These are phyloP conservation scores for Trichoderma virens DNA, from an alignment of 495 filamentous ascomycete genomes.

Conservation along the genomic window DNA sequence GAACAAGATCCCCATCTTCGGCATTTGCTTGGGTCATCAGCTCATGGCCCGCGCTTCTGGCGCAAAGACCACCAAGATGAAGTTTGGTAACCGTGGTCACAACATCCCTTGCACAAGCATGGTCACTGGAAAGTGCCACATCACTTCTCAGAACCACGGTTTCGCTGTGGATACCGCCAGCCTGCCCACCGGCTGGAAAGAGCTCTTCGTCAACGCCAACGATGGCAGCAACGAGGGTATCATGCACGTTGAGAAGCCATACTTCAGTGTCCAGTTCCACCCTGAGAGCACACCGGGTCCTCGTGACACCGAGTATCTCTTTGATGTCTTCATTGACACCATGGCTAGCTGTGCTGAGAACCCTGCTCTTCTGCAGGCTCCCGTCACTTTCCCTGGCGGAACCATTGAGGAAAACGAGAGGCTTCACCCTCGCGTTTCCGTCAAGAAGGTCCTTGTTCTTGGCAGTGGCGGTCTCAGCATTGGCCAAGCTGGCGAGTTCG, in stretches of 20 bases:
- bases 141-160: slow-evolving; percentile 97
- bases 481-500: slow-evolving; percentile 95
- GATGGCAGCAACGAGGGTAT: slow-evolving; percentile 98
- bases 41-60: slow-evolving; percentile 85
- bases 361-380: slow-evolving; percentile 51
- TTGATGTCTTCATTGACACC: slow-evolving; percentile 90
- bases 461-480: slow-evolving; percentile 92
- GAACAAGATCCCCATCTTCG: slow-evolving; percentile 80
- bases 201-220: slow-evolving; percentile 95
- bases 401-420: slow-evolving; percentile 65
- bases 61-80: slow-evolving; percentile 87
- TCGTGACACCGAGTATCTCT: slow-evolving; percentile 92
- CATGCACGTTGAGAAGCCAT: slow-evolving; percentile 72
- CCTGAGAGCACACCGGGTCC: slow-evolving; percentile 94
- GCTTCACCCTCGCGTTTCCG: slow-evolving; percentile 65
- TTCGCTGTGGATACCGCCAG: slow-evolving; percentile 78
- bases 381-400: slow-evolving; percentile 82
- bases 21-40: slow-evolving; percentile 95
- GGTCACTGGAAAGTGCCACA: slow-evolving; percentile 91
- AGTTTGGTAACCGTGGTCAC: slow-evolving; percentile 97
- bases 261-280: slow-evolving; percentile 98
- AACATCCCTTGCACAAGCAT: slow-evolving; percentile 97
- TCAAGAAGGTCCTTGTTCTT: slow-evolving; percentile 91
- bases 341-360: slow-evolving; percentile 59
- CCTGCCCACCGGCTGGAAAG: slow-evolving; percentile 73